Evolutionary conservation across 768 basidiomycete genomes (phyloP), one percentile per base, ranked within the genome.

Genomic region (Agrocybe praecox): DNA sequence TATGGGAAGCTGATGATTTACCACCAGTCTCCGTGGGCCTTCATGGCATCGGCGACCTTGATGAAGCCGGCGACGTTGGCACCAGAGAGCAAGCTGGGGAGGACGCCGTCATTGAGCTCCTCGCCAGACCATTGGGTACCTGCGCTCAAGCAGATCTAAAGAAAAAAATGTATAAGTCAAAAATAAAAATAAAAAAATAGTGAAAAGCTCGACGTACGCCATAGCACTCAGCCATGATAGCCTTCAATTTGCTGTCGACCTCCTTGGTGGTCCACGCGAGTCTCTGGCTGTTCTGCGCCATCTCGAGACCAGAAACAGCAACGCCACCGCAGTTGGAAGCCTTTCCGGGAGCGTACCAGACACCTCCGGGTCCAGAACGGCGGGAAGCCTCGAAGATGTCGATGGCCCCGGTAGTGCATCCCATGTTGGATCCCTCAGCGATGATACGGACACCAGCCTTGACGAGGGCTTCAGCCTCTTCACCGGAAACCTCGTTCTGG

Each of bases 361-460:
- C 74, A 56, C 80, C 76, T 47, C 70, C 69, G 23, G 72, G 71
- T 48, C 80, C 79, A 24, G 76, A 65, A 63, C 76, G 78, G 53
- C 89, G 83, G 29, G 82, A 79, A 6, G 72, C 70, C 75, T 91
- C 89, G 69, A 89, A 90, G 57, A 89, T 76, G 53, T 85, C 81
- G 67, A 91, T 83, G 50, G 88, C 89, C 65, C 87, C 87, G 64
- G 81, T 75, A 4, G 88, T 89, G 72, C 82, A 88, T 46, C 88
- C 88, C 87, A 89, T 89, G 77, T 88, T 89, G 61, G 85, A 87
- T 26, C 89, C 89, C 69, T 91, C 88, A 51, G 89, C 88, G 47
- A 91, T 81, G 72, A 89, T 84, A 65, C 83, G 73, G 59, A 81
- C 80, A 58, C 89, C 88, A 47, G 88, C 87, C 66, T 81, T 82